Evolutionary conservation across 2,329 filamentous ascomycete species (phyloP).

Genomic region (Exophiala sp.): DNA sequence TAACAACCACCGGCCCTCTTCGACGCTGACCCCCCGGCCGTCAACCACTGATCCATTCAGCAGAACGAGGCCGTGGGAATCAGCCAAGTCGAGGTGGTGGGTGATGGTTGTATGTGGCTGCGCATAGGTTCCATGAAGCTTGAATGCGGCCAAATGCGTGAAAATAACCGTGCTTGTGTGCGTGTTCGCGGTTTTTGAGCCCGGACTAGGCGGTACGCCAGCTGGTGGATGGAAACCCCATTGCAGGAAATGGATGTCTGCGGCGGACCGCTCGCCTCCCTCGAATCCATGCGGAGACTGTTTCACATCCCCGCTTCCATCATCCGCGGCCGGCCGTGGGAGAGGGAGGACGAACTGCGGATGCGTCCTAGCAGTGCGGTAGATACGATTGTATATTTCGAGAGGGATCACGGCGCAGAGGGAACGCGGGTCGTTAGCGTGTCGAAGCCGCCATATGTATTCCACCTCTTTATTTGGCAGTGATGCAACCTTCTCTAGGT

Average conservation of each 20-base stretch:
- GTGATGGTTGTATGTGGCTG: constrained; percentile 91
- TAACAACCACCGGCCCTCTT: constrained; percentile 82
- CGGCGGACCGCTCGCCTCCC: constrained; percentile 51
- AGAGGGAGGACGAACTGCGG: constrained; percentile 90
- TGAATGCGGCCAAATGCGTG: constrained; percentile 89
- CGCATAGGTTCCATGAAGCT: constrained; percentile 80
- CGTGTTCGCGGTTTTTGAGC: constrained; percentile 42
- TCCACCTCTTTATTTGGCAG: constrained; percentile 78
- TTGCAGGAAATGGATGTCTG: constrained; percentile 93
- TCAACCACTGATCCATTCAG: constrained; percentile 77
- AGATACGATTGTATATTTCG: constrained; percentile 67
- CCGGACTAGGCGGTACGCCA: constrained; percentile 25
- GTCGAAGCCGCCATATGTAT: constrained; percentile 81
- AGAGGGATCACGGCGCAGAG: constrained; percentile 79
- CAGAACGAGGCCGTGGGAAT: constrained; percentile 70
- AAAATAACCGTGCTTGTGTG: constrained; percentile 74
- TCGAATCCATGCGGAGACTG: constrained; percentile 31
- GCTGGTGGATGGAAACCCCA: constrained; percentile 76
- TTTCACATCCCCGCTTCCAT: constrained; percentile 24
- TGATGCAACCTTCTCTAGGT: constrained; percentile 67
- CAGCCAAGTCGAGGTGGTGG: constrained; percentile 75
- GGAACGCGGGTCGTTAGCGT: constrained; percentile 64
- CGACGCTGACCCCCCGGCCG: constrained; percentile 66
- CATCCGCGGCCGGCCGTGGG: constrained; percentile 40
- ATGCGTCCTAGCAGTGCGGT: constrained; percentile 62